Evolutionary conservation across 2,329 filamentous ascomycete genomes (phyloP), one percentile per base, ranked within the genome.

Genomic region (Fusarium torreyae): DNA sequence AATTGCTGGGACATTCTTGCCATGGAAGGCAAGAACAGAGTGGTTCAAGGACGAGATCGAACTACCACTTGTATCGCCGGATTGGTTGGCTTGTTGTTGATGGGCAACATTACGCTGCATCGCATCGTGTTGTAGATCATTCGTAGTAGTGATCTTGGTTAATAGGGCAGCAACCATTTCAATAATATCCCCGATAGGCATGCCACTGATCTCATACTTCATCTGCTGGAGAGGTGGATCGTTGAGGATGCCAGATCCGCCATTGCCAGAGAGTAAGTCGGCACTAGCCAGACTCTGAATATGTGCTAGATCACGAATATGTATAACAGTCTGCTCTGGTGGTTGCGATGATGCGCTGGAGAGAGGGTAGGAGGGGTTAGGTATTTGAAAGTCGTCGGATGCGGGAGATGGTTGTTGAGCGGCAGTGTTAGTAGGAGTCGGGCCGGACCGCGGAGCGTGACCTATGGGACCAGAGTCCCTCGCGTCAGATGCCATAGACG

Each of bases 101-200:
- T 88, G 86, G n/a, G 84, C 80, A 5, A 84, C 86, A 64, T 88
- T 89, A 57, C 94, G 89, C 80, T 98, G 94, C 70, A 97, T 81
- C 68, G 94, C 92, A 77, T 98, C 94, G 80, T 98, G 95, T 78
- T 98, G 94, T 52, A 91, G 84, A 78, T 99, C 96, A 77, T 99
- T 99, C 59, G 95, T 98, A 5, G 93, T 94, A 7, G 96, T 98
- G 74, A 99, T 99, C 80, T 98, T 98, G 58, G 95, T 97, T 66
- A 99, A 85, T 24, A 99, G 87, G 8, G 94, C 96, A 6, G 96
- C 96, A 6, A 99, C 96, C 96, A 99, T 98, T 80, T 98, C 95
- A 77, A 99, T 99, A 72, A 99, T 93, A 77, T 99, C 95, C 70
- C 92, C 90, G 57, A 98, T 97, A 53, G 96, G 96, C 95, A 99